Conservation (phyloP, 2,329 filamentous ascomycete genomes). For the Aureobasidium sp. region DNA sequence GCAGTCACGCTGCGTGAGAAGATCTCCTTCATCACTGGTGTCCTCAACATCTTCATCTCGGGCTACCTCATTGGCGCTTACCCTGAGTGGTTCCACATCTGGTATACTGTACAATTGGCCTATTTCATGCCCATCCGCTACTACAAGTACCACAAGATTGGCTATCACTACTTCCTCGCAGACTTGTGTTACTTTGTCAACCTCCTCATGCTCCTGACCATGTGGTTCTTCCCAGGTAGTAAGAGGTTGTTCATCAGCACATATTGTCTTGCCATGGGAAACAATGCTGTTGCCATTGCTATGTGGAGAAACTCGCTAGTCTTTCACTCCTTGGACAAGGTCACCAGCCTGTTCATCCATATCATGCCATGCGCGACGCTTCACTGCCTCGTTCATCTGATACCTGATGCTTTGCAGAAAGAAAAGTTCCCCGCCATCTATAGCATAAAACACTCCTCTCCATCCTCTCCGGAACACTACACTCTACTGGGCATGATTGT, state of each 20-base stretch:
- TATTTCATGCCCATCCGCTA: constrained; percentile 98
- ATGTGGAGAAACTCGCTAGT: constrained; percentile 99
- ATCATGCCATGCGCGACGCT: constrained; percentile 96
- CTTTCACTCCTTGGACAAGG: constrained; percentile 97
- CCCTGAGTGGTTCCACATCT: constrained; percentile 81
- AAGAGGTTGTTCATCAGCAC: constrained; percentile 87
- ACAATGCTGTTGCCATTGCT: constrained; percentile 94
- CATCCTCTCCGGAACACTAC: constrained; percentile 73
- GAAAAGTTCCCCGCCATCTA: constrained; percentile 77
- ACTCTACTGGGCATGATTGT: constrained; percentile 76
- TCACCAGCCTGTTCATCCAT: constrained; percentile 95
- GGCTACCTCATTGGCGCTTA: constrained; percentile 85
- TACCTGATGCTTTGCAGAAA: constrained; percentile 58
- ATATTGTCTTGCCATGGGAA: constrained; percentile 89
- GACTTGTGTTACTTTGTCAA: constrained; percentile 99
- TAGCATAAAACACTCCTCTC: constrained; percentile 62
- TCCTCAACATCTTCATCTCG: constrained; percentile 95
- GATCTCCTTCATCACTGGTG: constrained; percentile 89
- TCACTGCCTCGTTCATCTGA: constrained; percentile 84
- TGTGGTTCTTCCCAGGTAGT: constrained; percentile 86
- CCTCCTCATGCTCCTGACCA: constrained; percentile 67
- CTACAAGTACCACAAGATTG: constrained; percentile 82
- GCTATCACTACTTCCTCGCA: constrained; percentile 94
- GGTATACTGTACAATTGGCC: constrained; percentile 57
- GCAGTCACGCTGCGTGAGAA: constrained; percentile 88